Evolutionary conservation across 768 basidiomycete species (phyloP), one percentile per base, ranked within the genome.

Genomic region (Trametopsis cervina): DNA sequence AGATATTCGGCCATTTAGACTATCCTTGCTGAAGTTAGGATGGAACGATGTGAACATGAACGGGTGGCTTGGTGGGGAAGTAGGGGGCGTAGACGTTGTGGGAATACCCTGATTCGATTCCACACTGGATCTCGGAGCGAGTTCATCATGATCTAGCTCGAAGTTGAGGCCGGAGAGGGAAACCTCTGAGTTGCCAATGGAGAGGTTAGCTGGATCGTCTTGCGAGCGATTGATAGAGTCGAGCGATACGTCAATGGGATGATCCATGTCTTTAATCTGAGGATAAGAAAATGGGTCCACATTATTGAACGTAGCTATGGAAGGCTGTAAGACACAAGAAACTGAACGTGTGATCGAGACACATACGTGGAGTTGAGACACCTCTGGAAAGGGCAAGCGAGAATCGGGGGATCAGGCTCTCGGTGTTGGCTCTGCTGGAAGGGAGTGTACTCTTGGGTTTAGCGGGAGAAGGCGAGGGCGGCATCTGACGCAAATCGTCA

Each of bases 391-490:
- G 29, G 9, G 25, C 40, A 20, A 44, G 48, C 15, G 27, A 11
- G 22, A 71, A 68, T 10, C 60, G 60, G 0, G 72, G 71, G 15
- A 73, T 53, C 10, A 68, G 63, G 6, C 55, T 58, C 46, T 68
- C 67, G 18, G 13, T 45, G 41, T 58, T 60, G 4, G 56, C 46
- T 24, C 53, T 55, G 23, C 59, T 59, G n/a, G 40, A 47, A 3
- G 41, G 39, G 4, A 38, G 49, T 26, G 51, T 23, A 4, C 13
- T 53, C 33, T 55, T 45, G 3, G 21, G 40, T 51, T 68, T 72
- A 13, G 67, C 61, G 1, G 74, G 75, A 15, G 72, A 75, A 4
- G 76, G 76, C 3, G 75, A 76, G 0, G 74, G 73, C 23, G 76
- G 75, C 10, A 75, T 63, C 65, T 70, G 69, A 25, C 61, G 61